A percentile compares a stretch with the other conserved stretches of the same genome.
Evolutionary conservation across 163 green algal species (phyloP).

Genomic region (Scenedesmus sp.): DNA sequence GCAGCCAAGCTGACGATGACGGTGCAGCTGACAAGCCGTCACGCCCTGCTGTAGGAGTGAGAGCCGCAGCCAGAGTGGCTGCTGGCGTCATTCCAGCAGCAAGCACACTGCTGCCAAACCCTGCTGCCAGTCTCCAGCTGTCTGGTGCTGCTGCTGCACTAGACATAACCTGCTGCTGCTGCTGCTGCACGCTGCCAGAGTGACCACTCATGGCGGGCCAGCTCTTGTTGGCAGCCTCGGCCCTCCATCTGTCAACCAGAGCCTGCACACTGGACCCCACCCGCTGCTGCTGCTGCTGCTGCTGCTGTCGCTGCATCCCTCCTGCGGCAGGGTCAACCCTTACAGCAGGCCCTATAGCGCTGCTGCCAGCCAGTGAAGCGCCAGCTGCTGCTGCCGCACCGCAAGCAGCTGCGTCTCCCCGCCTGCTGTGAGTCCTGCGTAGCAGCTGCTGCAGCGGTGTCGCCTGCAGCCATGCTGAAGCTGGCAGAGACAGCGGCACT

Average conservation of each 20-base stretch:
- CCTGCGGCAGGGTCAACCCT: not conserved
- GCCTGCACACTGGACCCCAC: not conserved
- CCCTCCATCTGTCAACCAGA: not conserved
- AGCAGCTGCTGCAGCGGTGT: not conserved
- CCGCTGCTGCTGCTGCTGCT: not conserved
- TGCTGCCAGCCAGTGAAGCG: not conserved
- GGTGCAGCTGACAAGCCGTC: not conserved
- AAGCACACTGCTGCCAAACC: not conserved
- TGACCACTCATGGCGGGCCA: not conserved
- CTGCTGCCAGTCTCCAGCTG: not conserved
- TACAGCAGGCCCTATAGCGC: not conserved
- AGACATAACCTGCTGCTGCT: not conserved
- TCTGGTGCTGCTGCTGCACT: not conserved
- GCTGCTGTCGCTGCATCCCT: too few species aligned
- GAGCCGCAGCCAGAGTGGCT: not conserved
- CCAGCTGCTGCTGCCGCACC: not conserved
- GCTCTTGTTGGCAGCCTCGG: constrained; percentile 8
- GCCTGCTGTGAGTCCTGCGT: not conserved
- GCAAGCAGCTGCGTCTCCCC: not conserved
- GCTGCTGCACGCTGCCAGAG: not conserved
- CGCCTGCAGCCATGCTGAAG: not conserved
- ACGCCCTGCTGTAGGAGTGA: constrained; percentile 23
- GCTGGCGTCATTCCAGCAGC: not conserved
- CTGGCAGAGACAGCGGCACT: not conserved
- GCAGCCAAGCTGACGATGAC: not conserved